Conservation (phyloP, 1,284 basidiomycete species). For the Puccinia polysora region DNA sequence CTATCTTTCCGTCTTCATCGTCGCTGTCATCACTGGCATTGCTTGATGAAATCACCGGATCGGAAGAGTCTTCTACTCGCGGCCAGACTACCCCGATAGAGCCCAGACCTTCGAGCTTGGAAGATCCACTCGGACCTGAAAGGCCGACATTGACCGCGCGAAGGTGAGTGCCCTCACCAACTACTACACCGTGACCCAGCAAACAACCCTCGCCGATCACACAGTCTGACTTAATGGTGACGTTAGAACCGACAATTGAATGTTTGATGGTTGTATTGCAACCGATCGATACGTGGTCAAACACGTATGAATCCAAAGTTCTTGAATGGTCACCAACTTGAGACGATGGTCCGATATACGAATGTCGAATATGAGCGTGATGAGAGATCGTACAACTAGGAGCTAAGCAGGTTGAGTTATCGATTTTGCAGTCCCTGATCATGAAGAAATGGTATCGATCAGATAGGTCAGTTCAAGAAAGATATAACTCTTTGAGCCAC, state of each 20-base stretch:
- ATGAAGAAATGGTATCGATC: too few species aligned
- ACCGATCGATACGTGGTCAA: constrained; percentile 62
- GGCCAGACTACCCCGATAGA: constrained; percentile 45
- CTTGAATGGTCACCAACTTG: constrained; percentile 75
- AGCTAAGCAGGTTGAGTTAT: constrained; percentile 19
- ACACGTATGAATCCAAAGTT: constrained; percentile 66
- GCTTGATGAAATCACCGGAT: constrained; percentile 19
- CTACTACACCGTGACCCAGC: constrained; percentile 54
- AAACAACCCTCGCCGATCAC: constrained; percentile 70
- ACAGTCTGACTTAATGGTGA: constrained; percentile 70
- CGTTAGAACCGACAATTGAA: constrained; percentile 72
- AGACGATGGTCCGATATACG: constrained; percentile 57
- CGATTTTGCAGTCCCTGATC: constrained; percentile 11
- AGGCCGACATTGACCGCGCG: constrained; percentile 55
- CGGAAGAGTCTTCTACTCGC: constrained; percentile 38
- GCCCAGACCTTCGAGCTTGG: constrained; percentile 47
- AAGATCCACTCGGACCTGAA: constrained; percentile 40
- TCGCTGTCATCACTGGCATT: constrained; percentile 46
- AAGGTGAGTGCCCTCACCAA: constrained; percentile 47
- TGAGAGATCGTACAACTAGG: constrained; percentile 42
- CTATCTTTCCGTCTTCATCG: constrained; percentile 48
- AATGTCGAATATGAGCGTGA: constrained; percentile 51
- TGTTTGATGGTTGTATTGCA: constrained; percentile 51
- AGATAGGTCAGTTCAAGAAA: too few species aligned
- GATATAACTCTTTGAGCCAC: too few species aligned